Base-by-base conservation (phyloP, 2,329 filamentous ascomycete genomes). In the Apiospora arundinis region DNA sequence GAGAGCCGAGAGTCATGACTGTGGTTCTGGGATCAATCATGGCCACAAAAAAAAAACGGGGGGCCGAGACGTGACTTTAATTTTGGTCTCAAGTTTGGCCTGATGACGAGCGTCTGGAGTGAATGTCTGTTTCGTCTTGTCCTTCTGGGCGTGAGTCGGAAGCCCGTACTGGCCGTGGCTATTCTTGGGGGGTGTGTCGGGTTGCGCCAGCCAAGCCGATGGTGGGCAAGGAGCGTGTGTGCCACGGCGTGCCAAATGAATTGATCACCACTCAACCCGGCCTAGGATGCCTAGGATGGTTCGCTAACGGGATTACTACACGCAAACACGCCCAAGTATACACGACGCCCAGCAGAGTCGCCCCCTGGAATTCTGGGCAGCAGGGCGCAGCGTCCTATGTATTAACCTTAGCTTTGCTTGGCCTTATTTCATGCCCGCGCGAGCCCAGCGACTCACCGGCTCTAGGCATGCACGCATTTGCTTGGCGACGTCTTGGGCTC, bases 401-500 rank as follows among this genome's bases (percentile, higher is more conserved):
- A n/a, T n/a, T n/a, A n/a, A n/a, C n/a, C n/a, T 60, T 63, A 40
- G 52, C 28, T 63, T 37, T 21, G 28, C 56, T 63, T 63, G 56
- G 56, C 56, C 52, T 63, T 63, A 63, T 63, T 63, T 40, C 28
- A 37, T 37, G 56, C 52, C 25, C 52, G 52, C 52, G 14, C 52
- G 5, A 5, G 25, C 4, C 16, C 28, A 37, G 28, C 56, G 56
- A 63, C 56, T 40, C 28, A 40, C 28, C 28, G 56, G 56, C 45
- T 48, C 45, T n/a, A 48, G 21, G 21, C 45, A 48, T 48, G 45
- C 56, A 63, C 56, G 56, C 56, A 63, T 40, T n/a, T 21, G 28
- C 56, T 63, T 63, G 56, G 56, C 56, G 56, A 37, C 56, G 18
- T 63, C 56, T 63, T 63, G 56, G 56, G 16, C 18, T 63, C 56